These are phyloP conservation scores for Paramecium primaurelia DNA, from an alignment of 73 alveolate species.

Conservation along the genomic window DNA sequence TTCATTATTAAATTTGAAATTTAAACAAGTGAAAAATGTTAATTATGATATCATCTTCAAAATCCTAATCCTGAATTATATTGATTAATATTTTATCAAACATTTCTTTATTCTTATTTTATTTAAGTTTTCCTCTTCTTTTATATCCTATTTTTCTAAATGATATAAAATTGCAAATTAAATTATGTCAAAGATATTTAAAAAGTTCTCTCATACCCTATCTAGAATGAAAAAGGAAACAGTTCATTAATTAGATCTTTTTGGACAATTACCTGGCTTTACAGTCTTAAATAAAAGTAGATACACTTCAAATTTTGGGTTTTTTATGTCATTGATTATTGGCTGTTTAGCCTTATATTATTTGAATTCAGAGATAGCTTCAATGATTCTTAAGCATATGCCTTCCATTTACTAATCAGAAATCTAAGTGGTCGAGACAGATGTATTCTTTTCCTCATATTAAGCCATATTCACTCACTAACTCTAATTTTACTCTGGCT, in stretches of 20 bases:
- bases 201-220: neutral
- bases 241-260: neutral
- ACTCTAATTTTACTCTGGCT: neutral
- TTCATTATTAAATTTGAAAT: too few relatives aligned
- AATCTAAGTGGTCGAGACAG: neutral
- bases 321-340: neutral
- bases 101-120: too few relatives aligned
- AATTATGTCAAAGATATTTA: neutral
- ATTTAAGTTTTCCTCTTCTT: neutral
- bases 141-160: neutral
- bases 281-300: neutral
- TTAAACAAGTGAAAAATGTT: too few relatives aligned
- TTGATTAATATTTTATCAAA: too few relatives aligned
- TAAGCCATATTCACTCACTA: neutral
- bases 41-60: too few relatives aligned
- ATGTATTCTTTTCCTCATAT: neutral
- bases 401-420: neutral
- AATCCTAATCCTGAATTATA: too few relatives aligned
- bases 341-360: neutral
- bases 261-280: neutral
- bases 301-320: conserved; percentile 9
- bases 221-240: neutral
- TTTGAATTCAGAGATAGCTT: neutral
- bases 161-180: neutral
- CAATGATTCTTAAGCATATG: neutral